Evolutionary conservation across 176 grass and related monocot species (phyloP).

Genomic region (Tillandsia fasciculata): DNA sequence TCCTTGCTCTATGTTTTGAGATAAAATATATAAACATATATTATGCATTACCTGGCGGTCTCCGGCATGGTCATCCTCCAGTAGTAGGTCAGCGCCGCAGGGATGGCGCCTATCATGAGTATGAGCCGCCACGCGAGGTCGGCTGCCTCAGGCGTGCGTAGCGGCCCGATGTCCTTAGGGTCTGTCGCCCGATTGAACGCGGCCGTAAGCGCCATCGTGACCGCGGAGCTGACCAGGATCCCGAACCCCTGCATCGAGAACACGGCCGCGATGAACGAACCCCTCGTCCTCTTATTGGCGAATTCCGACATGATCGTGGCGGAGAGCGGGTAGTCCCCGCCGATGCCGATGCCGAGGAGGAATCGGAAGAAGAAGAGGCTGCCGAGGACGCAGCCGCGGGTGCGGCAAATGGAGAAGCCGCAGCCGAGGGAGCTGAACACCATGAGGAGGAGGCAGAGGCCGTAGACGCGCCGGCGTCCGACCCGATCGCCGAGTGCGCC

Average conservation of each 20-base stretch:
- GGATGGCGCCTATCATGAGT: conserved; percentile 33
- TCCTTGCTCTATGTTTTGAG: neutral
- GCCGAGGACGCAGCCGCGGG: conserved; percentile 38
- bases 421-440: conserved; percentile 33
- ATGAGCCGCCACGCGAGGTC: conserved; percentile 37
- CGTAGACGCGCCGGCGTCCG: conserved; percentile 28
- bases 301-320: conserved; percentile 91
- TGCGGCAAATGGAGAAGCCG: conserved; percentile 75
- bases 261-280: conserved; percentile 56
- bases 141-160: conserved; percentile 14
- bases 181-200: conserved; percentile 34
- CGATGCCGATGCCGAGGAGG: conserved; percentile 60
- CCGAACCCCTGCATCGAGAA: conserved; percentile 97
- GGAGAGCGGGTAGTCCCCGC: conserved; percentile 76
- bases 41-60: conserved; percentile 26
- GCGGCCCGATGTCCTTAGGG: neutral
- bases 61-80: conserved; percentile 39
- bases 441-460: conserved; percentile 33
- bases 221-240: conserved; percentile 54
- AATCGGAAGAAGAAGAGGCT: conserved; percentile 80
- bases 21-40: neutral
- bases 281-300: conserved; percentile 51
- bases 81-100: conserved; percentile 29
- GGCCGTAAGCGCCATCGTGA: conserved; percentile 55
- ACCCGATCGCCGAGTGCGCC: conserved; percentile 24